Percentiles rank a stretch among this genome's conserved stretches.
Evolutionary conservation across 495 filamentous ascomycete genomes (phyloP).

Genomic region (Parachaetomium inaequale): DNA sequence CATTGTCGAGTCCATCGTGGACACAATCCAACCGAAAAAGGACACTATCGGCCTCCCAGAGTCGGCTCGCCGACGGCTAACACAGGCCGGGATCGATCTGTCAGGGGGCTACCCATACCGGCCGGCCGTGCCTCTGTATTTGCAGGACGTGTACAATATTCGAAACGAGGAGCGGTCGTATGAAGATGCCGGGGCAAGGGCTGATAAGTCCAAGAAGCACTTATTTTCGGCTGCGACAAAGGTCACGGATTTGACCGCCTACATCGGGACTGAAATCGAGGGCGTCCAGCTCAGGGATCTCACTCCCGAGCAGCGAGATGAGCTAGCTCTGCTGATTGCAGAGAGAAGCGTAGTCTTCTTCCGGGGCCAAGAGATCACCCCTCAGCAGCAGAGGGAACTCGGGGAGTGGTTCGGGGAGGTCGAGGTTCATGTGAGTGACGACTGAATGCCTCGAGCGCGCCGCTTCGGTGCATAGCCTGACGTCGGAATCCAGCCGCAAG

Average conservation of each 20-base stretch:
- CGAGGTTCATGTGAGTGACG: slow-evolving; percentile 59
- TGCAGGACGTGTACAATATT: slow-evolving; percentile 64
- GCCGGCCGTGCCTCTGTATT: slow-evolving; percentile 59
- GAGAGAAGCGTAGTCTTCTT: slow-evolving; percentile 75
- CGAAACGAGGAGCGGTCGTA: slow-evolving; percentile 55
- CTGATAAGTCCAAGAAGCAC: slow-evolving; percentile 64
- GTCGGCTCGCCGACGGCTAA: slow-evolving; percentile 52
- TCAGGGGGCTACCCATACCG: slow-evolving; percentile 65
- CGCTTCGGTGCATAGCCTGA: not conserved
- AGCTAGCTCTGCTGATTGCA: slow-evolving; percentile 67
- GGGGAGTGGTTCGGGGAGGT: slow-evolving; percentile 64
- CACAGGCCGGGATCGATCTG: slow-evolving; percentile 62
- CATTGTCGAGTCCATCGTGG: slow-evolving; percentile 57
- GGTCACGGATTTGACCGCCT: slow-evolving; percentile 60
- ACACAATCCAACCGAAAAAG: slow-evolving; percentile 58
- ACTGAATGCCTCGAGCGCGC: not conserved
- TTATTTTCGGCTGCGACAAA: slow-evolving; percentile 62
- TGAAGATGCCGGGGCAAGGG: slow-evolving; percentile 59
- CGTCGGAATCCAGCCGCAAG: slow-evolving; percentile 53
- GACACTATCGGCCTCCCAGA: slow-evolving; percentile 58
- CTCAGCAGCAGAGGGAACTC: slow-evolving; percentile 64
- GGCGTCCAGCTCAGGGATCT: slow-evolving; percentile 67
- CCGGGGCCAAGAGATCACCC: slow-evolving; percentile 65
- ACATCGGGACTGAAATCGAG: slow-evolving; percentile 71
- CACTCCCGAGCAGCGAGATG: slow-evolving; percentile 63